Conservation (phyloP, 805 yeast species). For the Metschnikowia hibisci region DNA sequence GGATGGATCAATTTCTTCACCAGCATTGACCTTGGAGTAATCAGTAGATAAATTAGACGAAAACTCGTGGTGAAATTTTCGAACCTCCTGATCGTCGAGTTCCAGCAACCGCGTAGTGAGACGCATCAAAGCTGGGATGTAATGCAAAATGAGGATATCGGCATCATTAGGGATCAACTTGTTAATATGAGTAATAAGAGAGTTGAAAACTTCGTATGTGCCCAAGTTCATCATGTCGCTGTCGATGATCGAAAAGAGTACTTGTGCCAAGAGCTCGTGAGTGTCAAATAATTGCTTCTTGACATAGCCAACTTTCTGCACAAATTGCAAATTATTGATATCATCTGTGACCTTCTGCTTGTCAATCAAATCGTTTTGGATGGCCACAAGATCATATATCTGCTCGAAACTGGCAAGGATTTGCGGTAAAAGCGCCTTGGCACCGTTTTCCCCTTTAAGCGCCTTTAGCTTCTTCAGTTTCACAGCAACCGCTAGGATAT, state of each 20-base stretch:
- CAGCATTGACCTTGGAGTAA: conserved; percentile 17
- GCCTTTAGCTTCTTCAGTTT: conserved; percentile 20
- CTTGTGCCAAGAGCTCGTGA: conserved; percentile 69
- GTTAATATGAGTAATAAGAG: conserved; percentile 43
- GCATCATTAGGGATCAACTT: conserved; percentile 45
- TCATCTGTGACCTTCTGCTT: conserved; percentile 51
- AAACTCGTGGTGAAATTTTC: conserved; percentile 38
- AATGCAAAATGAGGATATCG: conserved; percentile 63
- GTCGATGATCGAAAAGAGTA: conserved; percentile 50
- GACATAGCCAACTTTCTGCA: conserved; percentile 46
- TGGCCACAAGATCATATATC: conserved; percentile 54
- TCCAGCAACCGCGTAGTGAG: conserved; percentile 42
- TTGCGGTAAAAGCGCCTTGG: conserved; percentile 31
- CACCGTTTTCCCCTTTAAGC: conserved; percentile 18
- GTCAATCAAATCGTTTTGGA: conserved; percentile 47
- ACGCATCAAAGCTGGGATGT: conserved; percentile 54
- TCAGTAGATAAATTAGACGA: conserved; percentile 30
- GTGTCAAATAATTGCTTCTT: conserved; percentile 59
- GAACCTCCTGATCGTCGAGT: conserved; percentile 33
- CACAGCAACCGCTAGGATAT: conserved; percentile 44
- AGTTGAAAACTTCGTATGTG: conserved; percentile 30
- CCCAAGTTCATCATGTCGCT: conserved; percentile 31
- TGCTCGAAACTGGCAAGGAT: conserved; percentile 53
- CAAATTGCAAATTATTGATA: conserved; percentile 38
- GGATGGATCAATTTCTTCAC: conserved; percentile 29